Evolutionary conservation across 495 filamentous ascomycete species (phyloP), one percentile per base, ranked within the genome.

Genomic region (Elaphomyces granulatus): DNA sequence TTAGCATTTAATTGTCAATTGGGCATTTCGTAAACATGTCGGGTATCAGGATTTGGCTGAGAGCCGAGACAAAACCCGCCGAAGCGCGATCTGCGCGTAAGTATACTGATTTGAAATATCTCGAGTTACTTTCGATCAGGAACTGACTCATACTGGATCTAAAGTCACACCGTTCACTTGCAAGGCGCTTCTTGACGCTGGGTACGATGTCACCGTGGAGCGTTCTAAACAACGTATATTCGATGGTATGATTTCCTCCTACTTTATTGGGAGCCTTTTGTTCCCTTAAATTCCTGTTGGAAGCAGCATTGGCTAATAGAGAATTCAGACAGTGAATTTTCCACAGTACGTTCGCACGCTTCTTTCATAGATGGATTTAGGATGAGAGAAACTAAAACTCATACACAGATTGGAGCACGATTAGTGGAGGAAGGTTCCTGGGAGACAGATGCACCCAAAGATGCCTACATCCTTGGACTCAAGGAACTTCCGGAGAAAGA

Each of bases 401-500:
- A n/a, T n/a, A 3, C 40, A 46, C 42, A 67, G 63, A 47, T 76
- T 15, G 87, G 86, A 20, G 81, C 78, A 18, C 78, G 64, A 3
- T 66, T 95, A n/a, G 81, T 94, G 3, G 75, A 78, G 12, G 79
- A 83, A 50, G 78, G 81, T 20, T 83, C 75, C 34, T 96, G 90
- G 88, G 67, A 67, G 31, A 63, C 60, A 49, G 66, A 70, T 52
- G 83, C 78, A 0, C 85, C 90, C 16, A 64, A 70, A 46, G 75
- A 85, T 42, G 75, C 87, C 51, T 83, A 86, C 51, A 84, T 93
- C 49, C 70, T 95, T 44, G 88, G 90, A 28, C 70, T 98, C 36
- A 98, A 98, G 72, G 90, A 95, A 66, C 70, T 95, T 12, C 83
- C 83, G 4, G 86, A 92, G 53, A 81, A 93, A 49, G 75, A 78